phyloP scores from a whole-genome alignment of 106 monocot genomes.

The Gastrodia elata region DNA sequence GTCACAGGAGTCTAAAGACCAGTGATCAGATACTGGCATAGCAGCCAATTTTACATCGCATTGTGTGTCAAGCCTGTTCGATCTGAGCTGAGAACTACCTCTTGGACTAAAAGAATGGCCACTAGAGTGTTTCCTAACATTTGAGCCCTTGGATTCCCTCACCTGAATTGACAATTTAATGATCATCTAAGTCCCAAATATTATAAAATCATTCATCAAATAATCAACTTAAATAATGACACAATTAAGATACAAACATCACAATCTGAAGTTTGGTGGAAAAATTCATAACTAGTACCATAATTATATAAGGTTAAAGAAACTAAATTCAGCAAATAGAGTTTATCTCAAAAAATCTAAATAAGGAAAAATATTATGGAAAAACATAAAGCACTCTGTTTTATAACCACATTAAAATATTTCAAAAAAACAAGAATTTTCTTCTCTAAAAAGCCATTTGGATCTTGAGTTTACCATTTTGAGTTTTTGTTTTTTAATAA shows the following conservation, averaged over 20 bases:
- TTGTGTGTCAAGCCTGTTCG: constrained; percentile 15
- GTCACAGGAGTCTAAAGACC: constrained; percentile 9
- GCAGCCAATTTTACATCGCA: constrained; percentile 5
- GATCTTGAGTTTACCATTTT: too few relatives aligned
- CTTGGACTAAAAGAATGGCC: constrained; percentile 8
- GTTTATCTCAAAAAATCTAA: background rate
- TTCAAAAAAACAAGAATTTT: background rate
- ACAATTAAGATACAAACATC: background rate
- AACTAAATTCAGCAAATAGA: background rate
- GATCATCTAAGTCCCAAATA: background rate
- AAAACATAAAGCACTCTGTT: background rate
- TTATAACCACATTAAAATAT: background rate
- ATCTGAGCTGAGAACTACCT: constrained; percentile 14
- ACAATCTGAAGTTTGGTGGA: background rate
- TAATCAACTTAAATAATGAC: background rate
- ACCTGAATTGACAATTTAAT: constrained; percentile 28
- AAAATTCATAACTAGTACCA: background rate
- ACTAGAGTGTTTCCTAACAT: constrained; percentile 13
- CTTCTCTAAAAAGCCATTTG: background rate
- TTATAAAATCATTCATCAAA: background rate
- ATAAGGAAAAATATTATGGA: background rate
- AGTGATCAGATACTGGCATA: constrained; percentile 4
- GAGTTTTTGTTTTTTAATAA: too few relatives aligned
- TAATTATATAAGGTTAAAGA: background rate
- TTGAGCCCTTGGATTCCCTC: constrained; percentile 16